Conservation (phyloP, 345 rosid species). For the Noccaea bulbosa region DNA sequence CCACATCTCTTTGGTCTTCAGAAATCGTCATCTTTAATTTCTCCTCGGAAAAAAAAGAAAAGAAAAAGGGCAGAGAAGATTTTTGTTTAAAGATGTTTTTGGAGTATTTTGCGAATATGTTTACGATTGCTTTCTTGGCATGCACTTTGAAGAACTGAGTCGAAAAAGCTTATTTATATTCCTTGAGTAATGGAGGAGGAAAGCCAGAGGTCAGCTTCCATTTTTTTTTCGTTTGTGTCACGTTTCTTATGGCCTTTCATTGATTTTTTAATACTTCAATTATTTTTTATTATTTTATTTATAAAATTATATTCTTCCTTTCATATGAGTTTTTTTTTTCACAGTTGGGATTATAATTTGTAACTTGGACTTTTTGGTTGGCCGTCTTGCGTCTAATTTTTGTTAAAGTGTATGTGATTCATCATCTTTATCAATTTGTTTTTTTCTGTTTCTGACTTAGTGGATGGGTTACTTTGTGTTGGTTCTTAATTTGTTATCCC, state of each 20-base stretch:
- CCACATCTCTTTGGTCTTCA: constrained; percentile 33
- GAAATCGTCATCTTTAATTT: constrained; percentile 37
- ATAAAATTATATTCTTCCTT: background rate
- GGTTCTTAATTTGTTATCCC: background rate
- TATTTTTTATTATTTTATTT: constrained; percentile 1
- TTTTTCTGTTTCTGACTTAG: background rate
- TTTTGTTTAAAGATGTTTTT: background rate
- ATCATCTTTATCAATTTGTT: constrained; percentile 16
- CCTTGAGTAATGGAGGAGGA: constrained; percentile 40
- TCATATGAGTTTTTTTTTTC: background rate
- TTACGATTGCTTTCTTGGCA: background rate
- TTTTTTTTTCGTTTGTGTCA: constrained; percentile 29
- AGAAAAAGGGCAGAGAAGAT: no score
- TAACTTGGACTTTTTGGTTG: constrained; percentile 2
- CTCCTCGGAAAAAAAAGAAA: background rate
- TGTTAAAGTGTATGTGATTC: constrained; percentile 9
- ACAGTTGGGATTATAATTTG: no score
- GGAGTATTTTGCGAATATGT: no score
- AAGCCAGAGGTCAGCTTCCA: constrained; percentile 39
- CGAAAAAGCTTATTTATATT: constrained; percentile 32
- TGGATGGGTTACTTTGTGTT: background rate
- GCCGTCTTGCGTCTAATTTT: constrained; percentile 13
- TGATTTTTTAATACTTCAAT: background rate
- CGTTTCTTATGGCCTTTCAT: constrained; percentile 23
- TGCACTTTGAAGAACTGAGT: constrained; percentile 17